These are phyloP conservation scores for Acanthamoeba polyphaga DNA, from an alignment of 208 protist species.

Conservation along the genomic window DNA sequence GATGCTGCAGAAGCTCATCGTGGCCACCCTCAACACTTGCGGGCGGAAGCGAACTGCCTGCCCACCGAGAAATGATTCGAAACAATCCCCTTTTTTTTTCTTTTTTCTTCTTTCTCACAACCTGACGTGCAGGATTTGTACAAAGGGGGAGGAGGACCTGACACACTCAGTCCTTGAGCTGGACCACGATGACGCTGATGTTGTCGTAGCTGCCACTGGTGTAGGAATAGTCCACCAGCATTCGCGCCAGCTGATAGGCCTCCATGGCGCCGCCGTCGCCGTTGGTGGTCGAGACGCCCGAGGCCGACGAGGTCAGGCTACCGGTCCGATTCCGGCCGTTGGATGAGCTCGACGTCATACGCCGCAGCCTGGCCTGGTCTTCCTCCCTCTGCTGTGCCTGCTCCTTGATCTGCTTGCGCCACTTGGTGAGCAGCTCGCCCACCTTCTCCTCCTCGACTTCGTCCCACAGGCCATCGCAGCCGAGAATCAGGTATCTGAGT, in stretches of 20 bases:
- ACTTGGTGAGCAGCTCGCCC: constrained; percentile 7
- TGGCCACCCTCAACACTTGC: too few species aligned
- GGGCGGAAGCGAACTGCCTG: too few species aligned
- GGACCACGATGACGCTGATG: constrained; percentile 45
- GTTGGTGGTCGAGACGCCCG: background rate
- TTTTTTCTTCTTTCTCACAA: too few species aligned
- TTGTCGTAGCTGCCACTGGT: constrained; percentile 42
- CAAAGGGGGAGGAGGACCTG: too few species aligned
- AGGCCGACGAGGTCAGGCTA: background rate
- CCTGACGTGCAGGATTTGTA: too few species aligned
- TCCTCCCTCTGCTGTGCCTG: background rate
- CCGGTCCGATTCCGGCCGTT: background rate
- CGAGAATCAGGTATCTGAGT: constrained; percentile 9
- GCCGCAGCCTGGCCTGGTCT: background rate
- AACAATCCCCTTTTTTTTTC: too few species aligned
- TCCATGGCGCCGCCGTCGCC: background rate
- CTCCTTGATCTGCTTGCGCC: constrained; percentile 35
- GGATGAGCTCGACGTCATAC: background rate
- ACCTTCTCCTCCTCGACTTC: constrained; percentile 14
- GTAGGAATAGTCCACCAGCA: constrained; percentile 19
- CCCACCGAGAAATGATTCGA: too few species aligned
- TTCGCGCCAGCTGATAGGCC: constrained; percentile 12
- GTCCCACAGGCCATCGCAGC: constrained; percentile 48
- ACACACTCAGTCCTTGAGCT: constrained; percentile 11
- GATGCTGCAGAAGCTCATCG: too few species aligned